A percentile compares a stretch with the other conserved stretches of the same genome.
Evolutionary conservation across 169 alveolate species (phyloP).

Genomic region (Cryptosporidium parvum): DNA sequence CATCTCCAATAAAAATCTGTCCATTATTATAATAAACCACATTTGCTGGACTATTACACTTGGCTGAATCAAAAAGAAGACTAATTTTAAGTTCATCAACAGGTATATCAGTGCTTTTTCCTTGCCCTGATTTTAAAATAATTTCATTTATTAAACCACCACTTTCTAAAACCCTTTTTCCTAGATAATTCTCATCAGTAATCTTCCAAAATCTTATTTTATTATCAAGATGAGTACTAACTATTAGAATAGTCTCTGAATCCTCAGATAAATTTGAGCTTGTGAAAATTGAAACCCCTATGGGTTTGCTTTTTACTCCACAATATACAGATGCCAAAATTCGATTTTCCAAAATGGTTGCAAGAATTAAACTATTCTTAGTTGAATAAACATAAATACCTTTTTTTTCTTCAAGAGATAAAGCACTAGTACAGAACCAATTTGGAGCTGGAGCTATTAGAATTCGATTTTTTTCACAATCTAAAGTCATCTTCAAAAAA

Average conservation of each 20-base stretch:
- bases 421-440: slow-evolving; percentile 32
- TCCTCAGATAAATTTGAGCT: neutral
- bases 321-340: slow-evolving; percentile 47
- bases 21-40: neutral
- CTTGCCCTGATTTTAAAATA: neutral
- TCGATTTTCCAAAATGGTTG: slow-evolving; percentile 15
- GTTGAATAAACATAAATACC: slow-evolving; percentile 26
- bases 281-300: neutral
- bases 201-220: slow-evolving; percentile 29
- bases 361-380: slow-evolving; percentile 55
- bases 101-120: neutral
- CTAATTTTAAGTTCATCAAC: neutral
- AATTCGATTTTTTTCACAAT: neutral
- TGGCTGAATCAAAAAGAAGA: neutral
- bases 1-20: slow-evolving; percentile 1
- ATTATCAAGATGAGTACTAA: slow-evolving; percentile 40
- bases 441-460: slow-evolving; percentile 68
- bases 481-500: neutral
- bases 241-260: neutral
- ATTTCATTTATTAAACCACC: neutral
- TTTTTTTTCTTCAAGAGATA: slow-evolving; percentile 6
- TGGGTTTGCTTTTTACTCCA: slow-evolving; percentile 66
- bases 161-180: neutral
- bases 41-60: neutral
- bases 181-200: neutral